Base-by-base conservation (phyloP, 2,329 filamentous ascomycete species). In the Cercospora nicotianae region DNA sequence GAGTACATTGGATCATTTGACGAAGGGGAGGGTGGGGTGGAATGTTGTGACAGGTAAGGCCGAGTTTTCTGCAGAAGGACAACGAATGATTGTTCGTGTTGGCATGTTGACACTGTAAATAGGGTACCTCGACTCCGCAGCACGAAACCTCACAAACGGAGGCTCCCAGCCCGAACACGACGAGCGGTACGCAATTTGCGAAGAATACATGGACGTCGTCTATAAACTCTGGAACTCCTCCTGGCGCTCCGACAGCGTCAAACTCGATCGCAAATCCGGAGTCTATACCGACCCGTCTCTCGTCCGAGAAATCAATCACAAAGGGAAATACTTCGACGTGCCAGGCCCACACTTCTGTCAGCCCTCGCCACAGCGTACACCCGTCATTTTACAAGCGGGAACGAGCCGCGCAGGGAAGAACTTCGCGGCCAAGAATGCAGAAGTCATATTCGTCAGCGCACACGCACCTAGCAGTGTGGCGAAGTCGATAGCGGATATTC, bases 391-490 rank as follows among this genome's bases (percentile, higher is more conserved):
- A 3, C 90, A 92, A 76, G 90, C 90, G 0, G 90, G 90, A 0
- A 90, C 89, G 0, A 90, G 87, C 0, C 86, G 83, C 60, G 84
- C 88, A 0, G 90, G 89, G 1, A 90, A 89, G 76, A 77, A 80
- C 0, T 92, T 92, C 72, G 89, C 89, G 0, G 88, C 89, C 0
- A 86, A 89, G 71, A 89, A 92, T 74, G 90, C 90, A 0, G 90
- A 92, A 74, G 89, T 86, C 2, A 89, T 92, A 61, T 92, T 92
- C 72, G 85, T 91, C 0, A 89, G 87, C 0, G 87, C 87, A 0
- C 89, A 91, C 75, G 85, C 85, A 1, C 87, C 90, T 0, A 80
- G 82, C 1, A 86, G 89, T 0, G 87, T 89, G 30, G 84, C 85
- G 2, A 87, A 86, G 74, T 88, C 83, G 36, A 86, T 92, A 18